phyloP scores from a whole-genome alignment of 768 basidiomycete species.

The Russula vinacea region DNA sequence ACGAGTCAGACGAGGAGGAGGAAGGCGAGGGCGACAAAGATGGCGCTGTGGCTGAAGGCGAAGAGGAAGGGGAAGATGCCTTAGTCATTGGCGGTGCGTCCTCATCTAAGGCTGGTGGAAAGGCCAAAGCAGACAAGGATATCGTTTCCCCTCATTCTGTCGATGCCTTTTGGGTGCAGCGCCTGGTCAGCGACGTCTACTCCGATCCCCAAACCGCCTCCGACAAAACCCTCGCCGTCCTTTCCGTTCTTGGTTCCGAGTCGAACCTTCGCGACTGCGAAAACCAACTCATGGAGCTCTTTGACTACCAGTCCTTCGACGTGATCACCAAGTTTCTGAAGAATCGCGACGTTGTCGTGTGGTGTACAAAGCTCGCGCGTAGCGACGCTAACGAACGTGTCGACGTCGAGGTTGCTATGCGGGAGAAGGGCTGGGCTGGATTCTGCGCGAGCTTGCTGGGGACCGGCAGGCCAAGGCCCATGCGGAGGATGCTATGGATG shows the following conservation, averaged over 20 bases:
- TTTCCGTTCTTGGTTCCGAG: slow-evolving; percentile 83
- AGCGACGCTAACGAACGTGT: slow-evolving; percentile 84
- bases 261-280: slow-evolving; percentile 88
- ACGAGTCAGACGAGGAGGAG: slow-evolving; percentile 76
- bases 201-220: slow-evolving; percentile 93
- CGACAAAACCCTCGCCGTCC: slow-evolving; percentile 82
- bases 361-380: slow-evolving; percentile 95
- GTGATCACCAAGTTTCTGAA: slow-evolving; percentile 87
- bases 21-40: slow-evolving; percentile 50
- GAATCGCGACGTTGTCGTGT: slow-evolving; percentile 93
- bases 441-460: slow-evolving; percentile 81
- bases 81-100: slow-evolving; percentile 76
- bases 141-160: slow-evolving; percentile 85
- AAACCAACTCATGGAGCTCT: slow-evolving; percentile 94
- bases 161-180: slow-evolving; percentile 98
- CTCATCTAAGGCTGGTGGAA: slow-evolving; percentile 43
- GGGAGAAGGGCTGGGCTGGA: slow-evolving; percentile 98
- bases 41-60: slow-evolving; percentile 45
- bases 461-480: slow-evolving; percentile 62
- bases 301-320: slow-evolving; percentile 90
- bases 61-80: slow-evolving; percentile 61
- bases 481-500: slow-evolving; percentile 68
- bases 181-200: slow-evolving; percentile 86
- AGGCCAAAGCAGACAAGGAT: slow-evolving; percentile 65
- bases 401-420: slow-evolving; percentile 96